Evolutionary conservation across 2,329 filamentous ascomycete species (phyloP), one percentile per base, ranked within the genome.

Genomic region (Aureobasidium uvarum): DNA sequence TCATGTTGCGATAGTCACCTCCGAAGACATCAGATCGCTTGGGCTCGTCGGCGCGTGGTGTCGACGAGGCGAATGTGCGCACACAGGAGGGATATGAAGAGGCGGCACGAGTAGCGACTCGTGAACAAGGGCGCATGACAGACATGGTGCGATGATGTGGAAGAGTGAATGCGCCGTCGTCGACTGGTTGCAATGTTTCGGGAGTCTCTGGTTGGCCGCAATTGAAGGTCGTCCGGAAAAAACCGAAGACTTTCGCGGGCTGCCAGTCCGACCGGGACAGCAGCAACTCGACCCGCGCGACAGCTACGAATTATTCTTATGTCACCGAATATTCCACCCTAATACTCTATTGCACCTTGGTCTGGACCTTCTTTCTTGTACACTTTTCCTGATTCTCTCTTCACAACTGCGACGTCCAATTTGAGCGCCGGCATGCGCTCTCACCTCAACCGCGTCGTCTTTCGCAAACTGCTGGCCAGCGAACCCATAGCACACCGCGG

Each of bases 371-470:
- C 31, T 5, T 62, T 62, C 33, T 16, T 62, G 58, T 62, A 51
- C 23, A 48, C n/a, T 51, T 62, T 18, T 51, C 25, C 5, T 50
- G 23, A 14, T 45, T 43, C 23, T 48, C 33, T 23, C 23, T 14
- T 14, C 41, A 25, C 56, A 18, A 45, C 28, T n/a, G 39, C 10
- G 2, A 23, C 55, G 25, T 13, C n/a, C 38, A 38, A 11, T 33
- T 20, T 18, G 41, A 41, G 41, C n/a, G 20, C 51, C 65, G 45
- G 33, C 33, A 87, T 87, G 85, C 81, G 82, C 65, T 85, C 85
- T 68, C 83, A 85, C 69, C 78, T 87, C 72, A 85, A 84, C 67
- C 84, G 84, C 74, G 78, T 81, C 75, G 83, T 86, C 70, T 85
- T 85, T 75, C 82, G 83, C 70, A 80, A 81, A 71, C 77, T 87